Percentiles rank a stretch among this genome's conserved stretches.
These are phyloP conservation scores for Aspergillus baeticus DNA, from an alignment of 495 filamentous ascomycete genomes.

Conservation along the genomic window DNA sequence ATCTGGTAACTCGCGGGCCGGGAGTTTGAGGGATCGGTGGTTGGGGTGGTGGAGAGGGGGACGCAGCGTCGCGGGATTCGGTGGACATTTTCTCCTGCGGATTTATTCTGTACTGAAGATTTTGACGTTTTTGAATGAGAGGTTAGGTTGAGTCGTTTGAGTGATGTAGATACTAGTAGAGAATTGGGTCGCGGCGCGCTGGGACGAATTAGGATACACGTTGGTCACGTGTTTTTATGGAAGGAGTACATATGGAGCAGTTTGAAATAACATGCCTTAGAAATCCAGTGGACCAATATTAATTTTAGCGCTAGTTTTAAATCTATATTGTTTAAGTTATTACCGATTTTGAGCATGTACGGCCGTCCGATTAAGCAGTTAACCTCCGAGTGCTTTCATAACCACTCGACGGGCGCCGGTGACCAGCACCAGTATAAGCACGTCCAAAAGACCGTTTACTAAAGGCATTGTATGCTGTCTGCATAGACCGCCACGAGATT, in stretches of 20 bases:
- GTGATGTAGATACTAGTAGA: background rate
- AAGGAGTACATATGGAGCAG: too few relatives aligned
- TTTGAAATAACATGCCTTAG: too few relatives aligned
- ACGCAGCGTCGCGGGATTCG: slow-evolving; percentile 18
- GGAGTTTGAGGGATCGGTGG: slow-evolving; percentile 61
- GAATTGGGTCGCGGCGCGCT: background rate
- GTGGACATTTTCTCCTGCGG: too few relatives aligned
- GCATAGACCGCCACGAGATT: slow-evolving; percentile 50
- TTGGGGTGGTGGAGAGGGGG: slow-evolving; percentile 53
- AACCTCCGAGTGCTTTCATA: slow-evolving; percentile 14
- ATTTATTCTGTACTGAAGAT: too few relatives aligned
- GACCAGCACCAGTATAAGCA: background rate
- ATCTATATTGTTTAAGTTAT: too few relatives aligned
- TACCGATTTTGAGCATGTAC: too few relatives aligned
- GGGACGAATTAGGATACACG: background rate
- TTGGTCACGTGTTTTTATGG: slow-evolving; percentile 14
- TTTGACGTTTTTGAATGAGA: too few relatives aligned
- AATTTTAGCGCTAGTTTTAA: background rate
- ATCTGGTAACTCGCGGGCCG: slow-evolving; percentile 70
- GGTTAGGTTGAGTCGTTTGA: too few relatives aligned
- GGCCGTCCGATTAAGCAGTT: background rate
- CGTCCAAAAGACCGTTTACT: background rate
- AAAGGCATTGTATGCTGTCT: slow-evolving; percentile 19
- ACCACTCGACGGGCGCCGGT: slow-evolving; percentile 7
- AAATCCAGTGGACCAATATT: too few relatives aligned